Percentiles rank a stretch among this genome's conserved stretches.
Conservation (phyloP, 1,284 basidiomycete genomes). For the Paramarasmius palmivorus region DNA sequence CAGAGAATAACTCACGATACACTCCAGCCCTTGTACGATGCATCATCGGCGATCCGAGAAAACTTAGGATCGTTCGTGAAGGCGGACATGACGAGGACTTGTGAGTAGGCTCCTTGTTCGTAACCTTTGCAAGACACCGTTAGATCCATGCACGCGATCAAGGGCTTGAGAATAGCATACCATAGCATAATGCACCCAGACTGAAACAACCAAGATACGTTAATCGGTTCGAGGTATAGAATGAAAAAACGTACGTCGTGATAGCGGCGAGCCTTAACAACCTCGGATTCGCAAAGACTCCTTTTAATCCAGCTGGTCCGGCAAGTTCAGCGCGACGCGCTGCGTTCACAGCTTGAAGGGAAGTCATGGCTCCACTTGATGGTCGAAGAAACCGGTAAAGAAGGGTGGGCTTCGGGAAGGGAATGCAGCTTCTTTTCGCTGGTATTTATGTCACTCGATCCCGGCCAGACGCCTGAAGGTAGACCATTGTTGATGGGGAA, state of each 20-base stretch:
- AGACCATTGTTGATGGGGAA: too few relatives aligned
- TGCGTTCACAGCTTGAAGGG: slow-evolving; percentile 21
- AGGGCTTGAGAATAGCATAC: slow-evolving; percentile 1
- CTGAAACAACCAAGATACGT: slow-evolving; percentile 14
- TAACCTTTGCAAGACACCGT: slow-evolving; percentile 16
- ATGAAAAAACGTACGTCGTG: slow-evolving; percentile 18
- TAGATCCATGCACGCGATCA: background rate
- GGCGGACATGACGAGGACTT: slow-evolving; percentile 27
- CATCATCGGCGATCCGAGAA: slow-evolving; percentile 23
- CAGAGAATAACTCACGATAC: slow-evolving; percentile 18
- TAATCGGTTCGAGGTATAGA: background rate
- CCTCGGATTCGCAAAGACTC: slow-evolving; percentile 21
- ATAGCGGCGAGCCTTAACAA: slow-evolving; percentile 20
- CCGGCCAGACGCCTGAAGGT: too few relatives aligned
- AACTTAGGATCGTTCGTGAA: slow-evolving; percentile 23
- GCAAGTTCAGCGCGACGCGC: slow-evolving; percentile 22
- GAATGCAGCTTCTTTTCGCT: too few relatives aligned
- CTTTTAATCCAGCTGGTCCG: slow-evolving; percentile 22
- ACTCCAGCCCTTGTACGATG: slow-evolving; percentile 27
- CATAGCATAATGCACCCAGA: slow-evolving; percentile 25
- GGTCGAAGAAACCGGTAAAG: too few relatives aligned
- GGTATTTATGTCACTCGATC: too few relatives aligned
- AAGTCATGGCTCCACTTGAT: slow-evolving; percentile 4
- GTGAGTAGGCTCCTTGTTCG: slow-evolving; percentile 25
- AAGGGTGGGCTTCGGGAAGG: too few relatives aligned